phyloP scores from a whole-genome alignment of 140 eudicot species.

The Anethum foeniculum region DNA sequence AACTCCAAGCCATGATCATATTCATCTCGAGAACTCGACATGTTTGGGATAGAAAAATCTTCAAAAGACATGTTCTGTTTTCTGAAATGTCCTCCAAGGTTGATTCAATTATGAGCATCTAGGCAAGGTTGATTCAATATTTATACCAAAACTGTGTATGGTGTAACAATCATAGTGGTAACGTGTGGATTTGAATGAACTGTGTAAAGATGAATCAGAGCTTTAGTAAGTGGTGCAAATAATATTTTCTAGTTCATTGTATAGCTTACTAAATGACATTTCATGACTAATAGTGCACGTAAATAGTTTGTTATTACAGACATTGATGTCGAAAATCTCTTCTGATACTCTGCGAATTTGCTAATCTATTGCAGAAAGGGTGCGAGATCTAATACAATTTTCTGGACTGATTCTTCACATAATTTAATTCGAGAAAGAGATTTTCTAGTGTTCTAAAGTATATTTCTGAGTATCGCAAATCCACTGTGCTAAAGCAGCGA shows the following conservation, averaged over 20 bases:
- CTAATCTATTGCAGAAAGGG: neutral
- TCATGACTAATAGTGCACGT: neutral
- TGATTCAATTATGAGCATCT: neutral
- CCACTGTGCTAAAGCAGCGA: constrained; percentile 1
- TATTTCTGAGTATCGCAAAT: neutral
- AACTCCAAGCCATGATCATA: constrained; percentile 28
- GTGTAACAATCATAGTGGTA: neutral
- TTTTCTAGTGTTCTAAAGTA: neutral
- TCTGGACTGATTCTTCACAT: neutral
- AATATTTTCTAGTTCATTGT: neutral
- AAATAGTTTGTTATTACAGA: no score
- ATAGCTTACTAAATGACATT: neutral
- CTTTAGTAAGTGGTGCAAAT: neutral
- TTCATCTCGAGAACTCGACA: neutral
- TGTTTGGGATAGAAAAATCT: constrained; percentile 36
- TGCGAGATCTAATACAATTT: neutral
- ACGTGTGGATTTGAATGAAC: neutral
- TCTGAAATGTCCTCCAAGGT: constrained; percentile 13
- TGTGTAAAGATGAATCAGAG: neutral
- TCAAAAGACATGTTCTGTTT: constrained; percentile 29
- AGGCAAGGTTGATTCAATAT: neutral
- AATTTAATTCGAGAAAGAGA: neutral
- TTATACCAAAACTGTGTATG: constrained; percentile 20
- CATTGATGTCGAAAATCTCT: no score
- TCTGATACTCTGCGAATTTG: neutral